phyloP scores from a whole-genome alignment of 2,329 filamentous ascomycete genomes.

The Diaporthe velutina region DNA sequence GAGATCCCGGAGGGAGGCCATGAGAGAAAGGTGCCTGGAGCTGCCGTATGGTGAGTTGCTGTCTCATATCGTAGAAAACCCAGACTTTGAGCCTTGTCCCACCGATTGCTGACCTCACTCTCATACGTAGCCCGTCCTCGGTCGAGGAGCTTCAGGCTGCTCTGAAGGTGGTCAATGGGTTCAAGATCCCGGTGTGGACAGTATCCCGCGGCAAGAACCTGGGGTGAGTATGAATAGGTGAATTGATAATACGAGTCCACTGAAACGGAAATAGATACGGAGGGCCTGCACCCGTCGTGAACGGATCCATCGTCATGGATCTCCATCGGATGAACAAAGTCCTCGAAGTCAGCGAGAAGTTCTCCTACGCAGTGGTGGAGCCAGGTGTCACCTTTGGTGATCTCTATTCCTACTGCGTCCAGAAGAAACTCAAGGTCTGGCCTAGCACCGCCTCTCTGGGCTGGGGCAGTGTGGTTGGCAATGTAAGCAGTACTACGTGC shows the following conservation, averaged over 20 bases:
- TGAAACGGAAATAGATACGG: slow-evolving; percentile 57
- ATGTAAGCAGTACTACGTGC: slow-evolving; percentile 51
- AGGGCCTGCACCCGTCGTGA: slow-evolving; percentile 60
- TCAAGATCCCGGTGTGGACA: slow-evolving; percentile 50
- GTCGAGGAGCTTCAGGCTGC: slow-evolving; percentile 49
- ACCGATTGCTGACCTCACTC: not conserved
- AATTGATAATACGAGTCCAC: too few species aligned
- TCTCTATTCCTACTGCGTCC: slow-evolving; percentile 56
- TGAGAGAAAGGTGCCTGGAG: slow-evolving; percentile 56
- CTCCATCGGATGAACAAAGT: slow-evolving; percentile 59
- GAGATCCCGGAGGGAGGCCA: slow-evolving; percentile 56
- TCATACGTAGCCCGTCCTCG: slow-evolving; percentile 48
- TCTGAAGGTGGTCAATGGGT: slow-evolving; percentile 50
- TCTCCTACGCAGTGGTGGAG: slow-evolving; percentile 60
- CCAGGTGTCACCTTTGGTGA: slow-evolving; percentile 61
- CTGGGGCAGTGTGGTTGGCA: slow-evolving; percentile 63
- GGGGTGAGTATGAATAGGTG: too few species aligned
- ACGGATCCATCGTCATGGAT: slow-evolving; percentile 59
- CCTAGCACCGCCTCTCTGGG: slow-evolving; percentile 62
- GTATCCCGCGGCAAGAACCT: slow-evolving; percentile 57
- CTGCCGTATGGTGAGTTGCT: slow-evolving; percentile 53
- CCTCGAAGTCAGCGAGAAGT: slow-evolving; percentile 57
- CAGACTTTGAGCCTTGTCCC: too few species aligned
- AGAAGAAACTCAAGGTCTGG: slow-evolving; percentile 58
- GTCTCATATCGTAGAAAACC: not conserved